A percentile compares a stretch with the other conserved stretches of the same genome.
phyloP scores from a whole-genome alignment of 352 stramenopile genomes.

The Phytophthora constricta region DNA sequence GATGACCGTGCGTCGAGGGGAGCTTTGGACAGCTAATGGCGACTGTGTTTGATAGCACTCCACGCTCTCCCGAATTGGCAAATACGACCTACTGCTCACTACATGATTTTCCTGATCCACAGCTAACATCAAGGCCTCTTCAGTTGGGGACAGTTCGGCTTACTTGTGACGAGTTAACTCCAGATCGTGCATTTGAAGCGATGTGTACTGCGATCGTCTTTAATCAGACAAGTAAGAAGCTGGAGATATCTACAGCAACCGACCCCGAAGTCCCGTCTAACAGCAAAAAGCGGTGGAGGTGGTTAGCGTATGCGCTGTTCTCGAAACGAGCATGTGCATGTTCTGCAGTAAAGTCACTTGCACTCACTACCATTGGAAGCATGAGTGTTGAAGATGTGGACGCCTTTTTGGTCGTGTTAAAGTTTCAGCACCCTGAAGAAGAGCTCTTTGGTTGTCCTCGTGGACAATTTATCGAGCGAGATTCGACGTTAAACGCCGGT shows the following conservation, averaged over 20 bases:
- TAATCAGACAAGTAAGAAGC: slow-evolving; percentile 13
- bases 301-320: slow-evolving; percentile 17
- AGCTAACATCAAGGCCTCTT: slow-evolving; percentile 9
- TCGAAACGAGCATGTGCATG: slow-evolving; percentile 16
- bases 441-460: slow-evolving; percentile 6
- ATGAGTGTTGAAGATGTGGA: neutral
- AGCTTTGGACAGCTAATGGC: slow-evolving; percentile 3
- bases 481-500: slow-evolving; percentile 7
- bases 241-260: neutral
- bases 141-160: neutral
- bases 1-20: neutral
- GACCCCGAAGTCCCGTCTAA: neutral
- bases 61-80: neutral
- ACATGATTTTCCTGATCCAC: neutral
- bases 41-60: neutral
- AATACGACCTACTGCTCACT: neutral
- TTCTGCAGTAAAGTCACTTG: slow-evolving; percentile 1
- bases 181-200: neutral
- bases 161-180: slow-evolving; percentile 4
- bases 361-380: slow-evolving; percentile 5
- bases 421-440: slow-evolving; percentile 20
- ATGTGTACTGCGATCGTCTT: slow-evolving; percentile 11
- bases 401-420: slow-evolving; percentile 1
- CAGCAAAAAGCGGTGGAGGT: neutral
- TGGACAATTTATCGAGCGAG: slow-evolving; percentile 4